Percentiles rank a stretch among this genome's conserved stretches.
Conservation (phyloP, 192 early-diverging fungal genomes). For the Gryganskiella cystojenkinii region DNA sequence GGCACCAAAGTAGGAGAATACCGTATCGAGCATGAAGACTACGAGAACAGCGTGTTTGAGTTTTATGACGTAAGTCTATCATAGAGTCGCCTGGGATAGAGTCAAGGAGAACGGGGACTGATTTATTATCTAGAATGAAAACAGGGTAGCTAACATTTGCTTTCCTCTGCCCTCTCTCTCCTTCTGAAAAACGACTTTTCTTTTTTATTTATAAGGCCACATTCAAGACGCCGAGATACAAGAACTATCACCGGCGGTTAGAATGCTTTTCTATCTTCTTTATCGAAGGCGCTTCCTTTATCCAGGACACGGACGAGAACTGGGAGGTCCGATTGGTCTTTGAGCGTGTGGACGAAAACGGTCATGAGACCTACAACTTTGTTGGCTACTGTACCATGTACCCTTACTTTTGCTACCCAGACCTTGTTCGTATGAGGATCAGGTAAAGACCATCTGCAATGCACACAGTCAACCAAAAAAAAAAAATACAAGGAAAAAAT, state of each 20-base stretch:
- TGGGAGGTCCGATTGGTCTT: conserved; percentile 84
- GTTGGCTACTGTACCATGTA: conserved; percentile 91
- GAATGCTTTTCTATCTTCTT: conserved; percentile 86
- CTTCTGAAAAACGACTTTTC: no score
- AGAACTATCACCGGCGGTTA: conserved; percentile 81
- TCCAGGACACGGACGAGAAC: conserved; percentile 83
- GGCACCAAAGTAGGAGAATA: conserved; percentile 87
- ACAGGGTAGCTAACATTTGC: neutral
- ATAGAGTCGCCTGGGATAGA: no score
- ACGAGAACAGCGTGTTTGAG: conserved; percentile 63
- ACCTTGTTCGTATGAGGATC: conserved; percentile 83
- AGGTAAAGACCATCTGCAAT: conserved; percentile 70
- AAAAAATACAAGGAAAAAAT: no score
- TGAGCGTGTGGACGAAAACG: conserved; percentile 59
- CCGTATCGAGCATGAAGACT: conserved; percentile 48
- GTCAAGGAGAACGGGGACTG: no score
- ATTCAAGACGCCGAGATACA: conserved; percentile 74
- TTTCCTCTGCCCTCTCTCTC: neutral
- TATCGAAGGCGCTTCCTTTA: conserved; percentile 90
- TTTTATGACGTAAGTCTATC: conserved; percentile 84
- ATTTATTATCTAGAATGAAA: conserved; percentile 1
- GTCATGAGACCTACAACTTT: conserved; percentile 68
- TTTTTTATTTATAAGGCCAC: no score
- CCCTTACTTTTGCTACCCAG: conserved; percentile 86
- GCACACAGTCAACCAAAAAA: no score